Percentiles rank a stretch among this genome's conserved stretches.
Evolutionary conservation across 805 yeast genomes (phyloP).

Genomic region (Candida multigemmis): DNA sequence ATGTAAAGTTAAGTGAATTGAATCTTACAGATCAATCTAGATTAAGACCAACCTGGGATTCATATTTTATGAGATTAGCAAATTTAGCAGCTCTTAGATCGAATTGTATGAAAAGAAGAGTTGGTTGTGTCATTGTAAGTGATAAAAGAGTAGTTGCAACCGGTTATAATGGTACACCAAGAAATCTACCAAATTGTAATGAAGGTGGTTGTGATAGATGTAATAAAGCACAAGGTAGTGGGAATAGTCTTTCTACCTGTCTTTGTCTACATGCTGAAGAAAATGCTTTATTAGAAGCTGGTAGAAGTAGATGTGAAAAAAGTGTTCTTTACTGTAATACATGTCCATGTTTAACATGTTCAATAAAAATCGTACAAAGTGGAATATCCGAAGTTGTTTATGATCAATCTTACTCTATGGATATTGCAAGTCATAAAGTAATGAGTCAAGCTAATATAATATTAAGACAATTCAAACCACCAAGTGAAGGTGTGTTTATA

Average conservation of each 20-base stretch:
- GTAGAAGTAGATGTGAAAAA: slow-evolving; percentile 63
- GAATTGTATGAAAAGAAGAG: slow-evolving; percentile 95
- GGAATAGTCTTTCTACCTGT: slow-evolving; percentile 71
- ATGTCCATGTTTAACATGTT: slow-evolving; percentile 94
- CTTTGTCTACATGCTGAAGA: slow-evolving; percentile 96
- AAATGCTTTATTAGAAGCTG: slow-evolving; percentile 89
- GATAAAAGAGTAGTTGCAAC: slow-evolving; percentile 86
- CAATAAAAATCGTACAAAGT: slow-evolving; percentile 88
- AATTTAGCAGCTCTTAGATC: slow-evolving; percentile 87
- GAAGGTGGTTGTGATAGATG: slow-evolving; percentile 95
- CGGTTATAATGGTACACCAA: slow-evolving; percentile 96
- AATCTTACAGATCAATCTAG: slow-evolving; percentile 32
- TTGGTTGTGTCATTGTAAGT: slow-evolving; percentile 90
- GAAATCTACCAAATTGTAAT: slow-evolving; percentile 79
- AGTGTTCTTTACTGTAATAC: slow-evolving; percentile 87
- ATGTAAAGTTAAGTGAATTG: slow-evolving; percentile 30
- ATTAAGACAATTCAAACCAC: slow-evolving; percentile 44
- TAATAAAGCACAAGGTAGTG: slow-evolving; percentile 57
- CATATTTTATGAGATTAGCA: slow-evolving; percentile 90
- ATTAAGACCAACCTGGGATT: slow-evolving; percentile 90
- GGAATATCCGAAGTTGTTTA: slow-evolving; percentile 91
- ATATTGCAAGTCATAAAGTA: slow-evolving; percentile 61
- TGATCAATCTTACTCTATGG: slow-evolving; percentile 91
- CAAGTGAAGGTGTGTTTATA: slow-evolving; percentile 29
- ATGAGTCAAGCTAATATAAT: slow-evolving; percentile 65